phyloP scores from a whole-genome alignment of 306 rosid genomes.

The Ziziphus jujuba region DNA sequence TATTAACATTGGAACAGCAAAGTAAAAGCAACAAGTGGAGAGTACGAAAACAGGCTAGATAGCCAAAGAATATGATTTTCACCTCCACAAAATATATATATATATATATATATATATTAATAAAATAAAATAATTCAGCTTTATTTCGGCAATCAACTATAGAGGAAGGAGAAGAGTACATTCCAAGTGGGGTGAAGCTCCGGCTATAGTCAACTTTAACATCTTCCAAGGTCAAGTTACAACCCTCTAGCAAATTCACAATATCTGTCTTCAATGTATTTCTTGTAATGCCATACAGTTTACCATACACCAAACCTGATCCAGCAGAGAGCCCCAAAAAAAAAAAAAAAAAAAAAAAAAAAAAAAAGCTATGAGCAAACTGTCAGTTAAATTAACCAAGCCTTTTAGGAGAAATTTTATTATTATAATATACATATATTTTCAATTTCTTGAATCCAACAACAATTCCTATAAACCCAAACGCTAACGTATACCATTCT shows the following conservation, averaged over 20 bases:
- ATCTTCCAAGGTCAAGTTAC: conserved; percentile 65
- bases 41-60: too few relatives aligned
- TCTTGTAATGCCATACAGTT: conserved; percentile 26
- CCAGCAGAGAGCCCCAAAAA: too few relatives aligned
- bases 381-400: neutral
- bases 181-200: conserved; percentile 35
- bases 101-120: neutral
- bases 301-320: conserved; percentile 56
- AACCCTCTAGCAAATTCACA: conserved; percentile 62
- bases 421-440: too few relatives aligned
- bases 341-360: neutral
- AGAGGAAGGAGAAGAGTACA: conserved; percentile 47
- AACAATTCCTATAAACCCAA: neutral
- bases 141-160: neutral
- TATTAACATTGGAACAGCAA: too few relatives aligned
- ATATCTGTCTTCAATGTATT: conserved; percentile 69
- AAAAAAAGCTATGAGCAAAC: neutral
- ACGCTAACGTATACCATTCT: neutral
- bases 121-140: too few relatives aligned
- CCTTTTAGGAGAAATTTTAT: too few relatives aligned
- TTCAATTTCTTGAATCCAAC: neutral
- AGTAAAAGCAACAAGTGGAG: too few relatives aligned
- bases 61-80: neutral
- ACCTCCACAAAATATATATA: neutral
- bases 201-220: conserved; percentile 64